Conservation (phyloP, 2,329 filamentous ascomycete genomes). For the Aspergillus costaricaensis region DNA sequence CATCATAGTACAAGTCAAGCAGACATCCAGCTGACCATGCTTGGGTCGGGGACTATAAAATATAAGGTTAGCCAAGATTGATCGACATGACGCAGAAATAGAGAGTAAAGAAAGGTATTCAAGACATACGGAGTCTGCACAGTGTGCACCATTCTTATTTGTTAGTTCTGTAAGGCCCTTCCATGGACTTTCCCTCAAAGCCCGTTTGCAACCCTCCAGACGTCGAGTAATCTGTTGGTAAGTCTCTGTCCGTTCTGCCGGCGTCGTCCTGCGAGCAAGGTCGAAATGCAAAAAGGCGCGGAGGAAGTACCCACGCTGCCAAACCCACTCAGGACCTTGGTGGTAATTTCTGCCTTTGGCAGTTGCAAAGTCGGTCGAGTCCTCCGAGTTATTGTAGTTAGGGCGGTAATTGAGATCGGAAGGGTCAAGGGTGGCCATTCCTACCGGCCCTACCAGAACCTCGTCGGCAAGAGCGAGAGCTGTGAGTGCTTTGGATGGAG, state of each 20-base stretch:
- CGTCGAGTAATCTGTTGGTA: constrained; percentile 93
- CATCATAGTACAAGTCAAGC: constrained; percentile 95
- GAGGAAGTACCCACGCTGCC: constrained; percentile 95
- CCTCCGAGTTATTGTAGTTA: constrained; percentile 93
- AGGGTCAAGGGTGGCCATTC: constrained; percentile 95
- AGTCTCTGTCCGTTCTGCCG: constrained; percentile 74
- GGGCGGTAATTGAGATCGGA: constrained; percentile 89
- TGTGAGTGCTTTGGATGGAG: constrained; percentile 72
- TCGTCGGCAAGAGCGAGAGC: constrained; percentile 80
- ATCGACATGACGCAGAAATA: background rate
- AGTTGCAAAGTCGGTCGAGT: constrained; percentile 86
- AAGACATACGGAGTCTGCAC: constrained; percentile 76
- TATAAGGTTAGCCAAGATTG: constrained; percentile 17
- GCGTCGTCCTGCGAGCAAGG: constrained; percentile 66
- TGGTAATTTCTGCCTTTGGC: constrained; percentile 97
- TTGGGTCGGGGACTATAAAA: constrained; percentile 78
- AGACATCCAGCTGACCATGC: constrained; percentile 94
- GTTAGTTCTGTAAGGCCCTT: constrained; percentile 91
- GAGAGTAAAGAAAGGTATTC: background rate
- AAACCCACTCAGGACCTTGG: constrained; percentile 96
- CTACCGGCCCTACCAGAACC: constrained; percentile 78
- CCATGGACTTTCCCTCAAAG: constrained; percentile 79
- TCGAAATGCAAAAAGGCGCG: constrained; percentile 91
- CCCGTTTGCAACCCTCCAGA: constrained; percentile 79
- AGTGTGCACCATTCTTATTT: constrained; percentile 81